Percentiles rank a stretch among this genome's conserved stretches.
Evolutionary conservation across 306 rosid species (phyloP).

Genomic region (Cercis canadensis): DNA sequence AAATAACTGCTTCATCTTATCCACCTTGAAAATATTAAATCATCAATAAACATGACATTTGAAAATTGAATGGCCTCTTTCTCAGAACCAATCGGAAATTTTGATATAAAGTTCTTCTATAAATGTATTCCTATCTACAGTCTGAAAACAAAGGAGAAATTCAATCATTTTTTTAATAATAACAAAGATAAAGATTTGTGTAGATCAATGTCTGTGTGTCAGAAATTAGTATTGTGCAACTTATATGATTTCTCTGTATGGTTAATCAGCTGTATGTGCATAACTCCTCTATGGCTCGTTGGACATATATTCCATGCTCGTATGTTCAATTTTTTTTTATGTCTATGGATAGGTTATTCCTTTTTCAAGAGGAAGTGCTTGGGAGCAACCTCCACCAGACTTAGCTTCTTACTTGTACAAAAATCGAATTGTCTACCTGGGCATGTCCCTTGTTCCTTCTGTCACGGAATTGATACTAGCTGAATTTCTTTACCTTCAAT

Average conservation of each 20-base stretch:
- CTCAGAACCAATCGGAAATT: background rate
- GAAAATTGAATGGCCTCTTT: background rate
- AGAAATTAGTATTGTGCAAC: background rate
- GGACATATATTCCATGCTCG: conserved; percentile 29
- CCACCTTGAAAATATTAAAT: background rate
- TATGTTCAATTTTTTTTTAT: conserved; percentile 10
- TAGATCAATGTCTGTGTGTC: background rate
- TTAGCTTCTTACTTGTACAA: conserved; percentile 90
- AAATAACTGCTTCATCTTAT: background rate
- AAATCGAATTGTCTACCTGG: conserved; percentile 91
- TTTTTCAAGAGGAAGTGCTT: conserved; percentile 78
- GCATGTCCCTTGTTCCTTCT: conserved; percentile 92
- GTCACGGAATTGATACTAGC: conserved; percentile 95
- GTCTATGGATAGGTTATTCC: conserved; percentile 81
- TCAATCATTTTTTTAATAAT: background rate
- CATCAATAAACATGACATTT: background rate
- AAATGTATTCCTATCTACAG: background rate
- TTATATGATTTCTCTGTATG: background rate
- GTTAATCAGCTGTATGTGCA: background rate
- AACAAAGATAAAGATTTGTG: background rate
- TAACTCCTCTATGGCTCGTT: conserved; percentile 22
- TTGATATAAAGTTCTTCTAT: background rate
- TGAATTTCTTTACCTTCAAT: conserved; percentile 91
- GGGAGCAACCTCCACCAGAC: conserved; percentile 99
- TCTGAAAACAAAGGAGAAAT: background rate